Base-by-base conservation (phyloP, 129 eudicot species). In the Arctium lappa region DNA sequence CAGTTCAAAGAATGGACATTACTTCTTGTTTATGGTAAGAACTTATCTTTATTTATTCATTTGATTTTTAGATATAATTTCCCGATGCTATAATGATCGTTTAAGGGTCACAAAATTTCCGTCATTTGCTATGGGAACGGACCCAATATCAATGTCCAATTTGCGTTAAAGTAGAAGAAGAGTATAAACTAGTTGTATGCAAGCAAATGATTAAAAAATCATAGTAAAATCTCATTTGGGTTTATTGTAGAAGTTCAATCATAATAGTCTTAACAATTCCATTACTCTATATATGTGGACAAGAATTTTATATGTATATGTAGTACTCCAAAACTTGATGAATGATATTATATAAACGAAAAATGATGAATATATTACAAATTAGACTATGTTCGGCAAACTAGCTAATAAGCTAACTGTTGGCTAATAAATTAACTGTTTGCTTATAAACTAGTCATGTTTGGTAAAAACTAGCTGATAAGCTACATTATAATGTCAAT, bases 1-100 rank as follows among this genome's bases (percentile, higher is more conserved):
- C 12, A 8, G 27, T 44, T 44, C 66, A 46, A 13, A 44, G 65
- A 29, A 75, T 2, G 36, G 38, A 44, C 53, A 27, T 42, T 6
- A 75, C 1, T 18, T 79, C 75, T 79, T 79, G 82, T 79, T 68
- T 79, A 16, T 40, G 82, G 82, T 79, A 79, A 79, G 40, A 22
- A 40, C 12, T 29, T 30, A 16, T 69, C 31, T 39, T 39, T 79
- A 29, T 68, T 68, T 5, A 0, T n/a, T 33, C 18, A 33, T 39
- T 56, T 50, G 12, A 1, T 10, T 38, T 2, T 39, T 38, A 39
- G 53, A 73, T 18, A 22, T 66, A 27, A 29, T 66, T 66, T 40
- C 56, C 0, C 7, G 8, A 38, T 73, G 77, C 6, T 39, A 73
- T 73, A n/a, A 38, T 73, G 33, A 73, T 36, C 32, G 1, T 65